phyloP scores from a whole-genome alignment of 805 yeast genomes.

The Ogataea chonburiensis region DNA sequence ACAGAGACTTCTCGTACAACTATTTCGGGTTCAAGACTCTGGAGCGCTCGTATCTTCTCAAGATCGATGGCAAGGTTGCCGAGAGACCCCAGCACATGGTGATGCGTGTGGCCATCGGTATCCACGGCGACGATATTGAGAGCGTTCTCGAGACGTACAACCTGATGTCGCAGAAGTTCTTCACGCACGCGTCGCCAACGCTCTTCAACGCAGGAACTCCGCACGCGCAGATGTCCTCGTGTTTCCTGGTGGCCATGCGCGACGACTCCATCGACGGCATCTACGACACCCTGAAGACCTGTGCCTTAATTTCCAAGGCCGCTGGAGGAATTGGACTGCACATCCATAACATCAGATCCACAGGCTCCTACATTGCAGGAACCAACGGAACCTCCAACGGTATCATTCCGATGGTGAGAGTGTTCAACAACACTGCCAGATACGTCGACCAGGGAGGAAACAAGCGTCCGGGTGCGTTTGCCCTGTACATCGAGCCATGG shows the following conservation, averaged over 20 bases:
- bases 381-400: conserved; percentile 65
- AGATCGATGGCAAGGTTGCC: conserved; percentile 54
- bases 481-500: conserved; percentile 62
- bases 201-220: conserved; percentile 64
- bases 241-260: conserved; percentile 62
- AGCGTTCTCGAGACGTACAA: conserved; percentile 55
- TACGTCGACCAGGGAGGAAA: conserved; percentile 67
- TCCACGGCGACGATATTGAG: conserved; percentile 54
- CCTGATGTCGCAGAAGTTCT: conserved; percentile 56
- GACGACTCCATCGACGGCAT: conserved; percentile 65
- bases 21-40: conserved; percentile 62
- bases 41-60: conserved; percentile 56
- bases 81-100: conserved; percentile 62
- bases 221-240: conserved; percentile 58
- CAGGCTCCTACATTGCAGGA: conserved; percentile 62
- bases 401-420: conserved; percentile 61
- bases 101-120: conserved; percentile 63
- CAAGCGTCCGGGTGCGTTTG: conserved; percentile 65
- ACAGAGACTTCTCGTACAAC: conserved; percentile 61
- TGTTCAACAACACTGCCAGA: conserved; percentile 61
- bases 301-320: conserved; percentile 60
- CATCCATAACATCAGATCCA: conserved; percentile 56
- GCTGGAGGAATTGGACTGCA: conserved; percentile 67
- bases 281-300: conserved; percentile 57
- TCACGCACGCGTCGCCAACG: conserved; percentile 64